Evolutionary conservation across 1,284 basidiomycete genomes (phyloP).

Genomic region (Tylopilus sp.): DNA sequence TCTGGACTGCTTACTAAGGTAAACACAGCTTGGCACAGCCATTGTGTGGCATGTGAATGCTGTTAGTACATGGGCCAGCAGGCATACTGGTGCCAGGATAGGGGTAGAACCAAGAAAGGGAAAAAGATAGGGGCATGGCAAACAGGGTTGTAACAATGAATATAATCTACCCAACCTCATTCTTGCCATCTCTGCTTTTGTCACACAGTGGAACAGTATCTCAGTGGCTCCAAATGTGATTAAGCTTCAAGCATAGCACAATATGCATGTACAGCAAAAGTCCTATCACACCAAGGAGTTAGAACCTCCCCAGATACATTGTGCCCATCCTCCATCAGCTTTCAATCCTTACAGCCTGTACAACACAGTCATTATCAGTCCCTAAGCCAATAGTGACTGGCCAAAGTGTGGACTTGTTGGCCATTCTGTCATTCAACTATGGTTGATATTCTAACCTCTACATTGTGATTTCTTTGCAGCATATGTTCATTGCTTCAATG

Average conservation of each 20-base stretch:
- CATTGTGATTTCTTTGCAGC: neutral
- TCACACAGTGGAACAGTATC: neutral
- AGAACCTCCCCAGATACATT: neutral
- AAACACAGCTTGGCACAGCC: too few species aligned
- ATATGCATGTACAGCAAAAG: neutral
- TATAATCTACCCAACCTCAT: conserved; percentile 19
- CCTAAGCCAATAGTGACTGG: neutral
- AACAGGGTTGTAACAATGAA: too few species aligned
- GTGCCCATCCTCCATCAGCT: neutral
- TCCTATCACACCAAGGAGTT: neutral
- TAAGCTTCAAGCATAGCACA: conserved; percentile 1
- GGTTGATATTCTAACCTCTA: neutral
- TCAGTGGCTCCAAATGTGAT: neutral
- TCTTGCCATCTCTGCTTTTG: neutral
- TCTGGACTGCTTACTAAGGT: too few species aligned
- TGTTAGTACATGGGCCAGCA: too few species aligned
- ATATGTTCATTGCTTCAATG: neutral
- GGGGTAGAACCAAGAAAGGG: too few species aligned
- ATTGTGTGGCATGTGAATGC: too few species aligned
- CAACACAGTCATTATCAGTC: neutral
- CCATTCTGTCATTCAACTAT: neutral
- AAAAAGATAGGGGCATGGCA: too few species aligned
- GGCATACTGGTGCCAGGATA: too few species aligned
- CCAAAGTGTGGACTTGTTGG: neutral
- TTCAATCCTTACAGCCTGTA: neutral